Base-by-base conservation (phyloP, 2,329 filamentous ascomycete species). In the Beauveria sp. region DNA sequence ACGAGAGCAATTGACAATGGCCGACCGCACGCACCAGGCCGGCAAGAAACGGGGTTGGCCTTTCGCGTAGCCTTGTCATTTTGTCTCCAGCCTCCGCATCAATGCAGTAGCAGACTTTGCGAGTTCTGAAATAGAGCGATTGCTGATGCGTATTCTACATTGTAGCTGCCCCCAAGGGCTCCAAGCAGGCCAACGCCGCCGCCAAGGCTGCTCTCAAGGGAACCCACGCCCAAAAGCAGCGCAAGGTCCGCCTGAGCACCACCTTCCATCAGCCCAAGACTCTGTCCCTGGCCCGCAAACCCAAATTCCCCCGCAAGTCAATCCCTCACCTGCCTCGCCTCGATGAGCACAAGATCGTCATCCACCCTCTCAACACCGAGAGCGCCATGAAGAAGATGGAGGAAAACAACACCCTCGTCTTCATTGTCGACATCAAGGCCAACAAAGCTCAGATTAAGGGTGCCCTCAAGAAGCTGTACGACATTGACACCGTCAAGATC, bases 361-460 rank as follows among this genome's bases (percentile, higher is more conserved):
- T 98, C 76, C 91, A 97, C 87, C 95, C 95, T 70, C 86, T 99
- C 76, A 99, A 99, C 89, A 99, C 95, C 65, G 95, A 99, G 89
- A 95, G 89, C 75, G 95, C 96, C 75, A 98, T 99, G 93, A 99
- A 99, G 91, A 97, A 97, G 90, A 97, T 99, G 72, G 95, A 99
- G 86, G 95, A 99, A 89, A 93, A 99, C 88, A 99, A 99, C 87
- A 99, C 95, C 70, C 87, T 99, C 58, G 91, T 96, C 77, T 97
- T 97, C 86, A 96, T 96, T 72, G 91, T 96, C 75, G 90, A 97
- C 71, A 82, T 93, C 79, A 96, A 96, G 89, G 88, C 93, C 79
- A 99, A 99, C 88, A 99, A 99, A 91, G 88, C 92, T 77, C 95
- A 99, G 85, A 99, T 99, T 84, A 97, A 97, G 87, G 84, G 87